These are phyloP conservation scores for Saccharomycopsis javanensis DNA, from an alignment of 805 yeast genomes.

Conservation along the genomic window DNA sequence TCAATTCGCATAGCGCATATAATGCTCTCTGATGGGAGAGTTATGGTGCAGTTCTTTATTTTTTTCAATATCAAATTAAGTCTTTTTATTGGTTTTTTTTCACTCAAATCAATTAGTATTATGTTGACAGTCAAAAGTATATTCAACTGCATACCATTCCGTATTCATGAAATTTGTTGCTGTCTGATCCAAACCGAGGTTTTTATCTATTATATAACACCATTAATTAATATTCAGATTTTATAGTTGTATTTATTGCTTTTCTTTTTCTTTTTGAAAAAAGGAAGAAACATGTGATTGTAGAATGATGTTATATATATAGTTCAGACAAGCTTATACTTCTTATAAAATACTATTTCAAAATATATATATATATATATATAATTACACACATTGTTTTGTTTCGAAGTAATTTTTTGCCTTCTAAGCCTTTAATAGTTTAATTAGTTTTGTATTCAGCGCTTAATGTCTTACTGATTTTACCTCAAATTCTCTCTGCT, in stretches of 20 bases:
- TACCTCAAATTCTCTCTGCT: background rate
- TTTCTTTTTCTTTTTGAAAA: background rate
- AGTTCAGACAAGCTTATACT: too few relatives aligned
- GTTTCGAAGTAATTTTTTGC: too few relatives aligned
- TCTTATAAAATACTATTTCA: too few relatives aligned
- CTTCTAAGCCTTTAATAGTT: too few relatives aligned
- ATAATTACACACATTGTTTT: too few relatives aligned
- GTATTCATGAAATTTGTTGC: background rate
- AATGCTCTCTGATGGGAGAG: too few relatives aligned
- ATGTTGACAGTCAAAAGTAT: background rate
- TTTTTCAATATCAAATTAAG: conserved; percentile 18
- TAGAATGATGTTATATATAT: too few relatives aligned
- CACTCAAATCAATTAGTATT: background rate
- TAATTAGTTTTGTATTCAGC: background rate
- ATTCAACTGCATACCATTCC: background rate
- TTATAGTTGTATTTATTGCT: background rate
- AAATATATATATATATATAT: too few relatives aligned
- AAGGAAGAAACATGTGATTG: too few relatives aligned
- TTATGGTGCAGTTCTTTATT: too few relatives aligned
- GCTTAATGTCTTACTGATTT: background rate
- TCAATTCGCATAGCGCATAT: conserved; percentile 7
- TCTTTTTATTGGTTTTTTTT: background rate
- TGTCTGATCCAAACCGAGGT: background rate
- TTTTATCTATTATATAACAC: background rate
- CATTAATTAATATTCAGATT: background rate